Base-by-base conservation (phyloP, 345 rosid genomes). In the Aegle marmelos region DNA sequence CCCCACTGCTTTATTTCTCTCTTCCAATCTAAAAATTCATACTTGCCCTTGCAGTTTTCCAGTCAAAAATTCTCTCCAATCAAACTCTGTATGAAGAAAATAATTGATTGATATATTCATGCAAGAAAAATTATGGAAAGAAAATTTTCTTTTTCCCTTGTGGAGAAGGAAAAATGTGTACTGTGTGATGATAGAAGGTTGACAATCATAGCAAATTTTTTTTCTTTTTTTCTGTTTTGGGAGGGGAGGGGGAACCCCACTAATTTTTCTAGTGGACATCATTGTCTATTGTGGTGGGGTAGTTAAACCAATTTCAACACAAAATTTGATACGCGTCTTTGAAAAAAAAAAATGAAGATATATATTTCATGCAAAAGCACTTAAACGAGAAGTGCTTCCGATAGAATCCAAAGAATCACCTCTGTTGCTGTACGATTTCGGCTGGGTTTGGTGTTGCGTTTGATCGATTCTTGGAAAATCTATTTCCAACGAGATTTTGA, bases 251-350 rank as follows among this genome's bases (percentile, higher is more conserved):
- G 50, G 17, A 30, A 56, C 56, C 22, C 72, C 72, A 58, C 72
- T 30, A 37, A 25, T 34, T 25, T 21, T 80, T 57, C 5, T 36
- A 14, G 82, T 80, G 72, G 72, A 37, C 37, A 62, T 16, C 64
- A 53, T 70, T 75, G 58, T 53, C 30, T 31, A n/a, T 22, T 28
- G 30, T 36, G 79, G 82, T 80, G 79, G 82, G 79, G 59, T 48
- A 60, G 36, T 54, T 25, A 36, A 10, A 36, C 34, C 66, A 1
- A 62, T 79, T 75, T 70, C 75, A 53, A 62, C 72, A 6, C 27
- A 1, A 22, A 6, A 33, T 13, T 53, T 16, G 31, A 16, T 36
- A 4, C n/a, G 2, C 31, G 39, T 36, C 19, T 7, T 68, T 36
- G 19, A 54, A 75, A n/a, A n/a, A n/a, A n/a, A n/a, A n/a, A n/a